A percentile compares a stretch with the other conserved stretches of the same genome.
phyloP scores from a whole-genome alignment of 192 early-diverging fungal genomes.

The Obelidium mucronatum region DNA sequence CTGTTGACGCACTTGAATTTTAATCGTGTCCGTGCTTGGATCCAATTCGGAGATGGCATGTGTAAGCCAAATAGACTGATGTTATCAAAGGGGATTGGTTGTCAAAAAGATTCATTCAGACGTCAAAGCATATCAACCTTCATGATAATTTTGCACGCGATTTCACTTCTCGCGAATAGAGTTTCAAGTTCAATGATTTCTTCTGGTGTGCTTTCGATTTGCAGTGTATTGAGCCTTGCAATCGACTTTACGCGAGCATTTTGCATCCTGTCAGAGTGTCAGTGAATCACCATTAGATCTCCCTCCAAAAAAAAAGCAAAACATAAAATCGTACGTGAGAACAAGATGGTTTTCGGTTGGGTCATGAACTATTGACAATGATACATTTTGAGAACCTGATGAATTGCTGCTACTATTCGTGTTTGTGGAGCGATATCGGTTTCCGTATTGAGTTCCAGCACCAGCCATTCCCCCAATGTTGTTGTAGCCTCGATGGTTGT shows the following conservation, averaged over 20 bases:
- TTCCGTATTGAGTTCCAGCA: not conserved
- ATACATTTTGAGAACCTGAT: not conserved
- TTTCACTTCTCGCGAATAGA: constrained; percentile 2
- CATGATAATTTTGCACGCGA: constrained; percentile 23
- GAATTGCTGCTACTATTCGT: not conserved
- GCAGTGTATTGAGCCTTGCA: constrained; percentile 19
- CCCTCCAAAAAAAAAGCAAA: not conserved
- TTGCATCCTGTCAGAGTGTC: constrained; percentile 2
- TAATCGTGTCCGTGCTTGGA: constrained; percentile 9
- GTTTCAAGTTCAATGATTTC: constrained; percentile 17
- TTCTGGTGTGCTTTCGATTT: constrained; percentile 5
- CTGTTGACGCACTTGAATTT: constrained; percentile 6
- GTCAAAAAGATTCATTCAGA: too few species aligned
- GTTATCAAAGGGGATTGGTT: not conserved
- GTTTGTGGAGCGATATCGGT: not conserved
- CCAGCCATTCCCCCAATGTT: not conserved
- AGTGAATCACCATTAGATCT: too few species aligned
- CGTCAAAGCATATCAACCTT: too few species aligned
- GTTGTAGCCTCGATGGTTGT: not conserved
- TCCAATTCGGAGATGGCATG: constrained; percentile 28
- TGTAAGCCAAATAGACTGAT: constrained; percentile 28
- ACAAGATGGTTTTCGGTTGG: not conserved
- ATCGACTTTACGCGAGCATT: constrained; percentile 13
- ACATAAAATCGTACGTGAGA: constrained; percentile 5
- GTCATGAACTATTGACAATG: not conserved